phyloP scores from a whole-genome alignment of 805 yeast species.

The Wickerhamomyces canadensis region DNA sequence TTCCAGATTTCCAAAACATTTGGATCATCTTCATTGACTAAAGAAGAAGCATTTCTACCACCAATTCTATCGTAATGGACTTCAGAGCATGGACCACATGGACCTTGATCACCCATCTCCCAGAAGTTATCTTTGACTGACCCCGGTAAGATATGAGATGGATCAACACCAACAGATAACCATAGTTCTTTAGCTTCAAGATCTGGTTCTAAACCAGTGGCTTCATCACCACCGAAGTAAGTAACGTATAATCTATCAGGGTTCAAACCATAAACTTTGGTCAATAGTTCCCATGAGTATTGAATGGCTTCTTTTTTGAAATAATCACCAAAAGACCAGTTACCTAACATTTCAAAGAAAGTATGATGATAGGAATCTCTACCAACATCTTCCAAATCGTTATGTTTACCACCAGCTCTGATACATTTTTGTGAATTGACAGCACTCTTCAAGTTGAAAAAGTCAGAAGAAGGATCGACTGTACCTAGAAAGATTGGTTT shows the following conservation, averaged over 20 bases:
- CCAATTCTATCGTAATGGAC: conserved; percentile 97
- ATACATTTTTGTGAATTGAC: conserved; percentile 96
- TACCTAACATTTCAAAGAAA: conserved; percentile 98
- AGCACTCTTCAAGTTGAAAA: conserved; percentile 80
- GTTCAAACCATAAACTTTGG: conserved; percentile 76
- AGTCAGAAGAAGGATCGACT: conserved; percentile 89
- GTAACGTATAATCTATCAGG: conserved; percentile 85
- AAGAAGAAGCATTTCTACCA: conserved; percentile 87
- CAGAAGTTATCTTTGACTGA: conserved; percentile 89
- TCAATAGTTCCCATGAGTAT: conserved; percentile 88
- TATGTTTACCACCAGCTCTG: conserved; percentile 99
- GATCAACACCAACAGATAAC: conserved; percentile 83
- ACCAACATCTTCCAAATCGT: conserved; percentile 97
- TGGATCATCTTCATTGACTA: conserved; percentile 97
- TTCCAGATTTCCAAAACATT: conserved; percentile 98
- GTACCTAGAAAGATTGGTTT: conserved; percentile 97
- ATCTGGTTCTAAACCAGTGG: conserved; percentile 84
- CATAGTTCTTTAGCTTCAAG: conserved; percentile 86
- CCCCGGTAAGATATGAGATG: conserved; percentile 92
- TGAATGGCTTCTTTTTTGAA: conserved; percentile 90
- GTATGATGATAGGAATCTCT: conserved; percentile 98
- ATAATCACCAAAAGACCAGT: conserved; percentile 99
- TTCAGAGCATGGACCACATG: conserved; percentile 99
- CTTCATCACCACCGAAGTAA: conserved; percentile 90
- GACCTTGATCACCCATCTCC: conserved; percentile 99